Evolutionary conservation across 2,329 filamentous ascomycete species (phyloP).

Genomic region (Penicillium capsulatum): DNA sequence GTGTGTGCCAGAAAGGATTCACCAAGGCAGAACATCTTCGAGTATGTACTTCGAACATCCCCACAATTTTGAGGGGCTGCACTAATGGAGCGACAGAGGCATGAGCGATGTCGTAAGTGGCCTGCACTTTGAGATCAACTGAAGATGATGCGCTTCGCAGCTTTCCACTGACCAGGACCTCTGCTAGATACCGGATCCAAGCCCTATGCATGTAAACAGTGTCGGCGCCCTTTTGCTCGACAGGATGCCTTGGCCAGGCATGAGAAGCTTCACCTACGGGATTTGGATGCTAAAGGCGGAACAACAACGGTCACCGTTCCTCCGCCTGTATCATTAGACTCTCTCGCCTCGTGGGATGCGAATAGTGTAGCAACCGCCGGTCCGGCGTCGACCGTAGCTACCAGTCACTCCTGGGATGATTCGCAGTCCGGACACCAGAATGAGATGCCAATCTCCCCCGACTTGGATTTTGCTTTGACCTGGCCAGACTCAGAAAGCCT

Average conservation of each 20-base stretch:
- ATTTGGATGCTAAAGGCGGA: slow-evolving; percentile 20
- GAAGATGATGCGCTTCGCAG: background rate
- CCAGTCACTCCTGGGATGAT: slow-evolving; percentile 26
- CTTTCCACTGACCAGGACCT: slow-evolving; percentile 18
- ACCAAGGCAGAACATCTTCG: slow-evolving; percentile 42
- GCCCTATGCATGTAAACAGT: slow-evolving; percentile 42
- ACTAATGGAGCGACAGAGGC: slow-evolving; percentile 32
- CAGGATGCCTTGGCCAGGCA: slow-evolving; percentile 46
- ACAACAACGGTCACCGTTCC: slow-evolving; percentile 10
- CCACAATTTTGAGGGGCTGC: slow-evolving; percentile 13
- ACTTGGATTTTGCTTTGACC: slow-evolving; percentile 41
- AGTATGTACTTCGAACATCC: slow-evolving; percentile 23
- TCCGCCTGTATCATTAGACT: slow-evolving; percentile 18
- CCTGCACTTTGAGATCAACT: background rate
- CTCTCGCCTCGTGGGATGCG: slow-evolving; percentile 25
- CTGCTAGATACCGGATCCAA: slow-evolving; percentile 40
- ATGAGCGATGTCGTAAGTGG: slow-evolving; percentile 42
- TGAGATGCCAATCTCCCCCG: slow-evolving; percentile 24
- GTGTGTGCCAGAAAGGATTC: slow-evolving; percentile 41
- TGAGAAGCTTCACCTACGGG: slow-evolving; percentile 40
- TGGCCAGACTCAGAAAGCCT: slow-evolving; percentile 47
- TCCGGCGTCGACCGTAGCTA: slow-evolving; percentile 15
- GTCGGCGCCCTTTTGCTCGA: slow-evolving; percentile 41
- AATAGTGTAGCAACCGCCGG: slow-evolving; percentile 18
- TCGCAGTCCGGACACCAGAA: slow-evolving; percentile 18